Base-by-base conservation (phyloP, 176 grass and related monocot species). In the Eragrostis nindensis region DNA sequence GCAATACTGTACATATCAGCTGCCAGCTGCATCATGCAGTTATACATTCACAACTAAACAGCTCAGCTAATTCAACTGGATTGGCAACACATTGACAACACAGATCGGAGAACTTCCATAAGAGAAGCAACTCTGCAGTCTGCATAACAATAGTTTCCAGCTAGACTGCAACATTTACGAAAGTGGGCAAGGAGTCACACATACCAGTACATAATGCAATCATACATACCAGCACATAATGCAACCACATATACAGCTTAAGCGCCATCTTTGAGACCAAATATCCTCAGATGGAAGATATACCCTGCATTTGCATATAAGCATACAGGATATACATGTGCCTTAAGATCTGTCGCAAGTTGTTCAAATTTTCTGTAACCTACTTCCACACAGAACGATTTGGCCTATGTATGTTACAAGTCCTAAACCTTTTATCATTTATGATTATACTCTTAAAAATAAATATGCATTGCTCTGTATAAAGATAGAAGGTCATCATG, bases 31-130 rank as follows among this genome's bases (percentile, higher is more conserved):
- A 43, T 44, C 38, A 21, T 44, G 45, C 29, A 74, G 26, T 55
- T 47, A 44, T 44, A 44, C 40, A 54, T 50, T 14, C 59, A 54
- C 69, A 74, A 53, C 22, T 21, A 41, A 74, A 42, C n/a, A 65
- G 16, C 59, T 76, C 39, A 84, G 18, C 13, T 69, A 76, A 32
- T 39, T 40, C 12, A 84, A 76, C 10, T 0, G 21, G 39, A 59
- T 56, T 68, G 38, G 19, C 24, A 45, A 84, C n/a, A n/a, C n/a
- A n/a, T n/a, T n/a, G n/a, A n/a, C n/a, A n/a, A n/a, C 27, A 69
- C 52, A 77, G 47, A 29, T 69, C 53, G 69, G 19, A 61, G 22
- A 47, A 61, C 65, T 77, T 60, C 66, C 50, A 60, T 84, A 69
- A 47, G 24, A 64, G 45, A 60, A 76, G 25, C 26, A 44, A 4